Base-by-base conservation (phyloP, 2,329 filamentous ascomycete species). In the Capronia americana region DNA sequence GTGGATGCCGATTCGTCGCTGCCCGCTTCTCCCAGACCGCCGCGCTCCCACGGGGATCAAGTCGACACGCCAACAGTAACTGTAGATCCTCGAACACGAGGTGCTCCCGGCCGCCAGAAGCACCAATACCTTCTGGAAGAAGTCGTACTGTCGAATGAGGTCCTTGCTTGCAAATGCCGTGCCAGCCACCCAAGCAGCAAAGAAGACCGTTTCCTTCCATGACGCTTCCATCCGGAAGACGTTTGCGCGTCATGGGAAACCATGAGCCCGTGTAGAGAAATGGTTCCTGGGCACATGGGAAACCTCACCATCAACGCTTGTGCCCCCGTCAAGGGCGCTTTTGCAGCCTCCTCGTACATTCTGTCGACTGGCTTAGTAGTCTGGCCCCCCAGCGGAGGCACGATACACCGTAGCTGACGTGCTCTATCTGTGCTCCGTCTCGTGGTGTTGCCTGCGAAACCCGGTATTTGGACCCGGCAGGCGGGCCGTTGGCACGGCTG, bases 121-220 rank as follows among this genome's bases (percentile, higher is more conserved):
- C 24, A 55, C 12, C 28, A 55, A 55, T 17, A 28, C 48, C 30
- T 55, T 55, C 53, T 55, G 28, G 53, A 55, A 55, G 53, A 23
- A 23, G 26, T 54, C 51, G 17, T 17, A 12, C 4, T 11, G 17
- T 55, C 17, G 28, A 11, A 30, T 34, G 24, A n/a, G 28, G 48
- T 24, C 17, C 26, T 26, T 28, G 48, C 11, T 53, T 24, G 14
- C 20, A 53, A 24, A 26, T 53, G 48, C 23, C 26, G 7, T 24
- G 28, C n/a, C 28, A 20, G 28, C 28, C 48, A 28, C 48, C 23
- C 20, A 51, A 11, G 48, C 48, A 51, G 20, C 48, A 10, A 51
- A 51, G 48, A 51, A 51, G 26, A 10, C 23, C 8, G 48, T 17
- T 26, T 51, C 48, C 14, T 51, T 51, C 48, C 24, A 26, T 12